Conservation (phyloP, 257 asterid species). For the Avicennia marina region DNA sequence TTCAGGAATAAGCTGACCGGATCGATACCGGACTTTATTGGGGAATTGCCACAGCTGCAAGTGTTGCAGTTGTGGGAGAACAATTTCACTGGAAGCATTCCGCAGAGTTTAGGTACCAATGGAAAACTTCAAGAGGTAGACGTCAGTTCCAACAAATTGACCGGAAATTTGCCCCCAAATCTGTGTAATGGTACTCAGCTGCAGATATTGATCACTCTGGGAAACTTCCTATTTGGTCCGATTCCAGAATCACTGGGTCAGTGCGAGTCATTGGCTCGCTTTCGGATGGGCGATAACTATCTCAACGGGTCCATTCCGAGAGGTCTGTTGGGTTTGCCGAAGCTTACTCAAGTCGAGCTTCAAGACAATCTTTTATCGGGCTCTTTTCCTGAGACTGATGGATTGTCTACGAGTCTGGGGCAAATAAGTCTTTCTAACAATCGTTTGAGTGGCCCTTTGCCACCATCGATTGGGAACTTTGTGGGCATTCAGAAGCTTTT, state of each 20-base stretch:
- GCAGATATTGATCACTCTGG: slow-evolving; percentile 52
- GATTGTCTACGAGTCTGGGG: slow-evolving; percentile 36
- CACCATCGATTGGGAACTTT: slow-evolving; percentile 65
- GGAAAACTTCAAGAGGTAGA: slow-evolving; percentile 56
- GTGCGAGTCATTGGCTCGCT: slow-evolving; percentile 53
- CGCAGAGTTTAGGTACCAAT: slow-evolving; percentile 53
- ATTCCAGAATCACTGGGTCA: slow-evolving; percentile 63
- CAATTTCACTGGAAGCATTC: slow-evolving; percentile 76
- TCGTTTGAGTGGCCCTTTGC: slow-evolving; percentile 56
- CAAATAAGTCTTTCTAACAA: slow-evolving; percentile 75
- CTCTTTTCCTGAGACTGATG: slow-evolving; percentile 43
- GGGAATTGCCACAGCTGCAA: slow-evolving; percentile 56
- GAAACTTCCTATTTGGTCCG: slow-evolving; percentile 63
- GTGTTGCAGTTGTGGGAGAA: slow-evolving; percentile 83
- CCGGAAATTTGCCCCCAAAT: slow-evolving; percentile 63
- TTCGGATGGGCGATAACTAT: slow-evolving; percentile 75
- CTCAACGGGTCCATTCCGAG: slow-evolving; percentile 67
- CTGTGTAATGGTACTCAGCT: slow-evolving; percentile 53
- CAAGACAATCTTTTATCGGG: slow-evolving; percentile 69
- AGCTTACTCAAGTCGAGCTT: slow-evolving; percentile 65
- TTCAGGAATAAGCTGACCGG: slow-evolving; percentile 77
- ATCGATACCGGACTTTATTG: slow-evolving; percentile 66
- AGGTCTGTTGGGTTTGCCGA: slow-evolving; percentile 61
- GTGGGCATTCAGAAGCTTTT: slow-evolving; percentile 69
- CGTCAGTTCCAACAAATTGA: slow-evolving; percentile 67